Percentiles rank a stretch among this genome's conserved stretches.
phyloP scores from a whole-genome alignment of 768 basidiomycete species.

The Gelatoporia subvermispora region DNA sequence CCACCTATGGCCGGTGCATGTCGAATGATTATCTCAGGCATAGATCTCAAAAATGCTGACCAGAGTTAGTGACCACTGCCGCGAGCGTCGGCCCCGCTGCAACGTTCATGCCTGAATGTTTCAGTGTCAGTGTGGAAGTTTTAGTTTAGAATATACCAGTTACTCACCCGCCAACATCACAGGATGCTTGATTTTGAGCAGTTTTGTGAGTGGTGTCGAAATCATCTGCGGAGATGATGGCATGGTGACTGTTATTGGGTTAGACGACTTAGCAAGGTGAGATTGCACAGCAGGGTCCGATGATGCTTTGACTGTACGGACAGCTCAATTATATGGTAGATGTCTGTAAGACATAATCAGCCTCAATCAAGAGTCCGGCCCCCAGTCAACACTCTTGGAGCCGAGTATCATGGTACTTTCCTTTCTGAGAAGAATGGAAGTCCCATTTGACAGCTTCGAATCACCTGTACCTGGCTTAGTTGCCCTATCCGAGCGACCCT shows the following conservation, averaged over 20 bases:
- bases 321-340: no score
- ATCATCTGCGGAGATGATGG: constrained; percentile 62
- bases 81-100: constrained; percentile 83
- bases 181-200: constrained; percentile 79
- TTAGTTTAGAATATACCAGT: neutral
- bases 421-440: no score
- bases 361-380: no score
- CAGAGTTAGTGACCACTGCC: constrained; percentile 89
- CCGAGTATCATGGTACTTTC: no score
- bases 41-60: constrained; percentile 24
- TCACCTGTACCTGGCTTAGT: no score
- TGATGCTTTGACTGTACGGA: no score
- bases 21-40: neutral
- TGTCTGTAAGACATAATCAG: no score
- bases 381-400: no score
- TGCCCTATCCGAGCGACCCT: no score
- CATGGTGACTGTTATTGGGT: constrained; percentile 37
- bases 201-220: constrained; percentile 65
- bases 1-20: constrained; percentile 41
- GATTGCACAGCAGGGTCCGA: no score
- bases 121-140: constrained; percentile 8
- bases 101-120: constrained; percentile 64
- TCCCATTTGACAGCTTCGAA: no score
- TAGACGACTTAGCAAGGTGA: neutral
- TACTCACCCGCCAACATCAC: constrained; percentile 70